These are phyloP conservation scores for Malassezia equina DNA, from an alignment of 1,284 basidiomycete genomes.

Conservation along the genomic window DNA sequence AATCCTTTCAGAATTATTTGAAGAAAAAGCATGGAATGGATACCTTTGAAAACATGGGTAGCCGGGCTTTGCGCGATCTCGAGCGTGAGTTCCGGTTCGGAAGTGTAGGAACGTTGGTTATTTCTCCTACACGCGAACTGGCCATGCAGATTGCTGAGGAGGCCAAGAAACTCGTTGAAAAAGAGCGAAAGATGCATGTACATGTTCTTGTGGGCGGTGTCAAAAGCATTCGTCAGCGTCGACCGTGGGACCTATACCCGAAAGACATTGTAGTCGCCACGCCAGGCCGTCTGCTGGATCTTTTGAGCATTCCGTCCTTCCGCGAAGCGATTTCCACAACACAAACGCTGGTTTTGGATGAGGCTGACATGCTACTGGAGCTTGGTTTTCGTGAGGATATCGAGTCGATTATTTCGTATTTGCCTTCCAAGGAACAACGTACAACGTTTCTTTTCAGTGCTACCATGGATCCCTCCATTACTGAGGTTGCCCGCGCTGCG, in stretches of 20 bases:
- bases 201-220: conserved; percentile 72
- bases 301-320: conserved; percentile 53
- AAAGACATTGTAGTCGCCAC: conserved; percentile 86
- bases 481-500: conserved; percentile 53
- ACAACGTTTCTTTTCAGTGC: conserved; percentile 96
- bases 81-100: conserved; percentile 22
- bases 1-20: not conserved
- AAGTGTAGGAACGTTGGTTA: conserved; percentile 65
- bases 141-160: conserved; percentile 88
- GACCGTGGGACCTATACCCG: conserved; percentile 58
- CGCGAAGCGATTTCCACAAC: conserved; percentile 41
- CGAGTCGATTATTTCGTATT: conserved; percentile 60
- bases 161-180: conserved; percentile 60
- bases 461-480: conserved; percentile 55
- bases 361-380: conserved; percentile 87
- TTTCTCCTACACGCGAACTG: conserved; percentile 87
- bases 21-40: not conserved
- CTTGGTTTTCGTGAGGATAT: conserved; percentile 93
- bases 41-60: not conserved
- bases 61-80: not conserved
- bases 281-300: conserved; percentile 75
- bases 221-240: conserved; percentile 60
- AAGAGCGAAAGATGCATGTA: conserved; percentile 54
- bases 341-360: conserved; percentile 77
- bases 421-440: conserved; percentile 62